A percentile compares a stretch with the other conserved stretches of the same genome.
phyloP scores from a whole-genome alignment of 148 eudicot species.

The Spergularia bocconei region DNA sequence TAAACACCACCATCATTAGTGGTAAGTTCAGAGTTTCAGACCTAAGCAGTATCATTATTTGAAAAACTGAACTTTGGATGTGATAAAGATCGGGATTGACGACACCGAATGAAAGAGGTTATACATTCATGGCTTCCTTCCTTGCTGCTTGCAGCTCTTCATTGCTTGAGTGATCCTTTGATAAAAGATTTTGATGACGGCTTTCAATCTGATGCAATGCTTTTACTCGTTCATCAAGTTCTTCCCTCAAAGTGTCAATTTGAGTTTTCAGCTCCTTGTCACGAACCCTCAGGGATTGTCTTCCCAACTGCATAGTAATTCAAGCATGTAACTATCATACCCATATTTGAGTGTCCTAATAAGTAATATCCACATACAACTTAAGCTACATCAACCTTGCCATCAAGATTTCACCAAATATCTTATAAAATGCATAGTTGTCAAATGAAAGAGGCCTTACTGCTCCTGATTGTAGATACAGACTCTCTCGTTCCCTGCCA shows the following conservation, averaged over 20 bases:
- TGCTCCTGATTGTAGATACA: background rate
- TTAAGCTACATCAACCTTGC: too few relatives aligned
- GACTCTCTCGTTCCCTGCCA: background rate
- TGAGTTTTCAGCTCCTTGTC: slow-evolving; percentile 13
- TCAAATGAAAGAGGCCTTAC: slow-evolving; percentile 4
- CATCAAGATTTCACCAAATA: background rate
- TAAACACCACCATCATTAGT: too few relatives aligned
- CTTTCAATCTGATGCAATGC: slow-evolving; percentile 15
- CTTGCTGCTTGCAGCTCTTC: slow-evolving; percentile 22
- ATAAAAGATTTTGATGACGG: slow-evolving; percentile 5
- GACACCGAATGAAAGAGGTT: background rate
- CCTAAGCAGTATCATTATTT: background rate
- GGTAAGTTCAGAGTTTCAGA: too few relatives aligned
- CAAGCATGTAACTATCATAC: too few relatives aligned
- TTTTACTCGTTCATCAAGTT: slow-evolving; percentile 20
- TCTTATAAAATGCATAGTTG: background rate
- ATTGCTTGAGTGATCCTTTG: slow-evolving; percentile 4
- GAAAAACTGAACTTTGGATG: background rate
- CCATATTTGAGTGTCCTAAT: too few relatives aligned
- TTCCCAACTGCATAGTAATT: background rate
- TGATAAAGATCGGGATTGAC: background rate
- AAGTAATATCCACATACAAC: too few relatives aligned
- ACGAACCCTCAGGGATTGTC: slow-evolving; percentile 11
- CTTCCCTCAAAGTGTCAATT: background rate
- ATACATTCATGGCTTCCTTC: slow-evolving; percentile 19